Evolutionary conservation across 2,329 filamentous ascomycete genomes (phyloP).

Genomic region (Gaeumannomyces sp.): DNA sequence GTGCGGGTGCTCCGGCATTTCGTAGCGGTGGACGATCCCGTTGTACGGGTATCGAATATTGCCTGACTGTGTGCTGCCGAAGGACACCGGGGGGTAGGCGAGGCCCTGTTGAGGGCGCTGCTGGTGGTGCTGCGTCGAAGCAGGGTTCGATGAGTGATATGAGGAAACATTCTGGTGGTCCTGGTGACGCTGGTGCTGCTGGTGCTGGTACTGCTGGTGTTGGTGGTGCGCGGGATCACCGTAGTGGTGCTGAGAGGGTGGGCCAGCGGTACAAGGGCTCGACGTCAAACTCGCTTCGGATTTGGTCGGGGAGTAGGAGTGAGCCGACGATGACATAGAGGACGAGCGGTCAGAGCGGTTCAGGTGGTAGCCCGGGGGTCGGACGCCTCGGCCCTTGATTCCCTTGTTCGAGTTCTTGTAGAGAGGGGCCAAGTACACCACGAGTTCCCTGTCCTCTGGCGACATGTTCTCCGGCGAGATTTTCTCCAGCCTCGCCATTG

Average conservation of each 20-base stretch:
- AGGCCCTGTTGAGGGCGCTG: too few relatives aligned
- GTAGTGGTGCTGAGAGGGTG: background rate
- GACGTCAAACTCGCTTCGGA: background rate
- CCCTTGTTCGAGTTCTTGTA: slow-evolving; percentile 99
- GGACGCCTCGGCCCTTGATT: slow-evolving; percentile 83
- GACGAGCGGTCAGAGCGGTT: too few relatives aligned
- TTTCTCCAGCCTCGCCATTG: slow-evolving; percentile 65
- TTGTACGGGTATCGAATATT: too few relatives aligned
- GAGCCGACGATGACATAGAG: too few relatives aligned
- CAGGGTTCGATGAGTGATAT: too few relatives aligned
- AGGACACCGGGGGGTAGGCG: too few relatives aligned
- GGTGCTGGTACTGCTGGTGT: slow-evolving; percentile 12
- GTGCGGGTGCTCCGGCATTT: too few relatives aligned
- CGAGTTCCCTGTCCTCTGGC: slow-evolving; percentile 66
- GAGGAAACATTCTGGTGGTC: background rate
- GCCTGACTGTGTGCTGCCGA: too few relatives aligned
- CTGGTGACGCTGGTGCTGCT: slow-evolving; percentile 10
- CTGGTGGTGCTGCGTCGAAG: too few relatives aligned
- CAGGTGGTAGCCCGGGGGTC: too few relatives aligned
- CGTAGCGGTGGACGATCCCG: too few relatives aligned
- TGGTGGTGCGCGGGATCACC: background rate
- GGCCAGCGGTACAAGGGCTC: background rate
- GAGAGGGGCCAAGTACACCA: slow-evolving; percentile 73
- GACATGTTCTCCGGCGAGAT: slow-evolving; percentile 57
- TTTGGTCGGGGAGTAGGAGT: background rate